Base-by-base conservation (phyloP, 768 basidiomycete species). In the Ramaria sp. region DNA sequence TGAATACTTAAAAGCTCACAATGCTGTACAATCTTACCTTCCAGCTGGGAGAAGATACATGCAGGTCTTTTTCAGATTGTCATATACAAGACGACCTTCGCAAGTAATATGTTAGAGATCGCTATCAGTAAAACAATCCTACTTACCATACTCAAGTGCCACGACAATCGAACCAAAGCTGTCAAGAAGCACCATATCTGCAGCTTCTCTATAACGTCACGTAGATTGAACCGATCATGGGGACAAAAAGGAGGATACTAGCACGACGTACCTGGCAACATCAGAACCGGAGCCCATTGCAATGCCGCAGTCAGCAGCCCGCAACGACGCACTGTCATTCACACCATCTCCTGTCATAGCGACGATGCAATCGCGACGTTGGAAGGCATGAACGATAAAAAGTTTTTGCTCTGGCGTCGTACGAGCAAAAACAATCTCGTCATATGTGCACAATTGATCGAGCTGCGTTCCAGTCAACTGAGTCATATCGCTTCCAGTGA, bases 341-440 rank as follows among this genome's bases (percentile, higher is more conserved):
- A 79, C 78, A 28, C 82, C 82, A 62, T 85, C 82, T 2, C 83
- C 82, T 3, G 82, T 83, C 56, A 82, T 79, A 1, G 78, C 81
- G 5, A 82, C 80, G 1, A 77, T 72, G 58, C 73, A 73, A 2
- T 73, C 75, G 3, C 73, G 66, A 8, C 64, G 65, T 62, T 83
- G 78, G 58, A 81, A 72, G 34, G 74, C 71, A 54, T 78, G 76
- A 27, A 85, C 82, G 57, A 84, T 83, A 45, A 75, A 72, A 0
- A 83, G 66, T 61, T 84, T 84, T 65, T 82, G 81, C 61, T 82
- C 77, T 0, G 82, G 81, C 0, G 75, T 77, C 1, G 79, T 81
- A 5, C 82, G 70, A 1, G 81, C 79, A 56, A 84, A 82, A 3
- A 84, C 81, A 48, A 82, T 65, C 55, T 76, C 73, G 32, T 72